These are phyloP conservation scores for Monosporozyma solicola DNA, from an alignment of 805 yeast species.

Conservation along the genomic window DNA sequence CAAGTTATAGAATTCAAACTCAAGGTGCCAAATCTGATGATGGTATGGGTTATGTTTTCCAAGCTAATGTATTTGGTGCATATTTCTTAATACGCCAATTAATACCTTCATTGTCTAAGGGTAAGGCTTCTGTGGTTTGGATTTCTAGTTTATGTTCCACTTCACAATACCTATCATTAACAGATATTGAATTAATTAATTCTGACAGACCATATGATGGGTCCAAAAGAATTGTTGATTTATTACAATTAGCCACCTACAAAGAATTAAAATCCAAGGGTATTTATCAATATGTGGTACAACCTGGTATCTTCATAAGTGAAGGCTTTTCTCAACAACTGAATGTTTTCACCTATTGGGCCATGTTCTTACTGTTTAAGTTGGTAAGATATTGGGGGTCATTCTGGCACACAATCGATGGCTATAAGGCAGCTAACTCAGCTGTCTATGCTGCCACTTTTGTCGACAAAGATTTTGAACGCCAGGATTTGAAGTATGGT, in stretches of 20 bases:
- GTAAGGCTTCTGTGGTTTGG: constrained; percentile 70
- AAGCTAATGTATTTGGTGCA: constrained; percentile 92
- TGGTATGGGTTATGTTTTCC: constrained; percentile 79
- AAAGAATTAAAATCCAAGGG: constrained; percentile 41
- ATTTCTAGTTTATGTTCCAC: constrained; percentile 75
- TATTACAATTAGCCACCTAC: constrained; percentile 68
- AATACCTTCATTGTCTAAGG: constrained; percentile 38
- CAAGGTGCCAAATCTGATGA: constrained; percentile 69
- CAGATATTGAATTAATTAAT: constrained; percentile 63
- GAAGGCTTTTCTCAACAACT: constrained; percentile 67
- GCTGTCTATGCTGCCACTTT: constrained; percentile 56
- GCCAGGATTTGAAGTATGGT: constrained; percentile 54
- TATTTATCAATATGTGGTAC: constrained; percentile 67
- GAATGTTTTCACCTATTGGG: constrained; percentile 69
- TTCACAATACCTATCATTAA: constrained; percentile 59
- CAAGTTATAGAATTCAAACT: constrained; percentile 74
- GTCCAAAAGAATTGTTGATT: constrained; percentile 77
- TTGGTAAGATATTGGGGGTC: constrained; percentile 75
- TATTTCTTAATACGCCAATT: constrained; percentile 69
- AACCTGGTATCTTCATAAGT: constrained; percentile 92
- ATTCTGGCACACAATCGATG: constrained; percentile 79
- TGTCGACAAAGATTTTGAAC: constrained; percentile 34
- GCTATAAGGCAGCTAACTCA: constrained; percentile 84
- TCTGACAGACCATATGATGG: constrained; percentile 77
- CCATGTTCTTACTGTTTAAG: constrained; percentile 78